Percentiles rank a stretch among this genome's conserved stretches.
phyloP scores from a whole-genome alignment of 805 yeast species.

The Vanderwaltozyma yarrowii region DNA sequence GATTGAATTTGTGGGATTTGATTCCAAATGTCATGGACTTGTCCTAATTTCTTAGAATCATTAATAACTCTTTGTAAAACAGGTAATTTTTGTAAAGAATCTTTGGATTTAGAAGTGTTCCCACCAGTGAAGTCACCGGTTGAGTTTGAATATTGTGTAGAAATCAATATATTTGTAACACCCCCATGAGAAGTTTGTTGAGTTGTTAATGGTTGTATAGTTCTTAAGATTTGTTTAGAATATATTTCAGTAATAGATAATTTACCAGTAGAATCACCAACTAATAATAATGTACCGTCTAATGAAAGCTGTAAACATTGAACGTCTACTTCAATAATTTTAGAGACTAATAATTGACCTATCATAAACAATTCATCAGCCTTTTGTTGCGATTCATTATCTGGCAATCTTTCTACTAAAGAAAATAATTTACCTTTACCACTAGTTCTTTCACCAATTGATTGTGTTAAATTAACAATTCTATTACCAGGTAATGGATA shows the following conservation, averaged over 20 bases:
- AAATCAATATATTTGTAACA: conserved; percentile 19
- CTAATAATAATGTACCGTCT: conserved; percentile 63
- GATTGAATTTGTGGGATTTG: conserved; percentile 20
- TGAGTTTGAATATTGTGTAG: conserved; percentile 4
- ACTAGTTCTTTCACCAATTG: conserved; percentile 37
- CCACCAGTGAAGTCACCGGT: conserved; percentile 1
- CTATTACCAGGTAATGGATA: conserved; percentile 29
- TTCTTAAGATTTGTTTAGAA: conserved; percentile 56
- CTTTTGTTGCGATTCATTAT: conserved; percentile 23
- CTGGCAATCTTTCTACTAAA: conserved; percentile 35
- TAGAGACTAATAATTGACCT: conserved; percentile 21
- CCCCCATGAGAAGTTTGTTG: conserved; percentile 17
- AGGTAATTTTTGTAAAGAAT: conserved; percentile 36
- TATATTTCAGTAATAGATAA: conserved; percentile 58
- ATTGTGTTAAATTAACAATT: conserved; percentile 38
- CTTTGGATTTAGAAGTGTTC: not conserved
- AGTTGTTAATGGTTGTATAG: conserved; percentile 30
- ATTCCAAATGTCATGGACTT: conserved; percentile 35
- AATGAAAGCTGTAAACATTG: conserved; percentile 50
- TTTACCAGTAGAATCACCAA: conserved; percentile 69
- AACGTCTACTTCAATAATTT: conserved; percentile 28
- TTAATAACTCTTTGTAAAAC: conserved; percentile 51
- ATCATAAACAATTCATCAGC: conserved; percentile 12
- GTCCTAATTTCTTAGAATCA: conserved; percentile 27
- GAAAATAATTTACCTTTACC: conserved; percentile 30